Evolutionary conservation across 78 protist genomes (phyloP).

Genomic region (Guillardia theta): DNA sequence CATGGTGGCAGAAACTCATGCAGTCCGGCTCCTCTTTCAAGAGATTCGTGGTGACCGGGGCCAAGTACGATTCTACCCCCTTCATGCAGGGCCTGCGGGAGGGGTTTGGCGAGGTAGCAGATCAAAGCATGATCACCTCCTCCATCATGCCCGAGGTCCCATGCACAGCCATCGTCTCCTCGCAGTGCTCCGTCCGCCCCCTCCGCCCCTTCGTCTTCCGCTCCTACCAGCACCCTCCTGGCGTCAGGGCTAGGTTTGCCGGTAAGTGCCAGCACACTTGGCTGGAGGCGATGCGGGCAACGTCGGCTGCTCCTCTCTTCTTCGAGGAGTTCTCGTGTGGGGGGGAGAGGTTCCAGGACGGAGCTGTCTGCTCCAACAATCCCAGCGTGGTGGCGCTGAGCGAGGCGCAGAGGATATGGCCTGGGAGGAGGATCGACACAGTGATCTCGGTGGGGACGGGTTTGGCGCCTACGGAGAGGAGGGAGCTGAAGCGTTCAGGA

Average conservation of each 20-base stretch:
- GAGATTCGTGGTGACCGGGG: not conserved
- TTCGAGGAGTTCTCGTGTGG: constrained; percentile 9
- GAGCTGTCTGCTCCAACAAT: constrained; percentile 5
- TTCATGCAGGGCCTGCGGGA: not conserved
- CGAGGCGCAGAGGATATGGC: constrained; percentile 31
- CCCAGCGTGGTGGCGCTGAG: not conserved
- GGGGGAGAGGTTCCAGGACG: constrained; percentile 18
- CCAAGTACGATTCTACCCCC: not conserved
- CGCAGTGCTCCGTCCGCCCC: not conserved
- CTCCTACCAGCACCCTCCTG: not conserved
- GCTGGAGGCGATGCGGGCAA: constrained; percentile 18
- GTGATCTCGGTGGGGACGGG: not conserved
- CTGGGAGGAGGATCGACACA: not conserved
- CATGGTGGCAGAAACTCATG: not conserved
- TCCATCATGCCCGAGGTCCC: not conserved
- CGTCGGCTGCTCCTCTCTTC: constrained; percentile 17
- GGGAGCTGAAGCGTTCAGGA: not conserved
- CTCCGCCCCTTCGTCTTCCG: not conserved
- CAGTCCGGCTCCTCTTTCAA: not conserved
- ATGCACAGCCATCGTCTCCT: not conserved
- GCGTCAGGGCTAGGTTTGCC: not conserved
- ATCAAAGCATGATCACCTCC: not conserved
- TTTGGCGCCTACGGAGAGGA: not conserved
- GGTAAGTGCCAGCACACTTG: not conserved
- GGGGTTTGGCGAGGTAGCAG: not conserved